Evolutionary conservation across 192 early-diverging fungal species (phyloP).

Genomic region (Coemansia sp.): DNA sequence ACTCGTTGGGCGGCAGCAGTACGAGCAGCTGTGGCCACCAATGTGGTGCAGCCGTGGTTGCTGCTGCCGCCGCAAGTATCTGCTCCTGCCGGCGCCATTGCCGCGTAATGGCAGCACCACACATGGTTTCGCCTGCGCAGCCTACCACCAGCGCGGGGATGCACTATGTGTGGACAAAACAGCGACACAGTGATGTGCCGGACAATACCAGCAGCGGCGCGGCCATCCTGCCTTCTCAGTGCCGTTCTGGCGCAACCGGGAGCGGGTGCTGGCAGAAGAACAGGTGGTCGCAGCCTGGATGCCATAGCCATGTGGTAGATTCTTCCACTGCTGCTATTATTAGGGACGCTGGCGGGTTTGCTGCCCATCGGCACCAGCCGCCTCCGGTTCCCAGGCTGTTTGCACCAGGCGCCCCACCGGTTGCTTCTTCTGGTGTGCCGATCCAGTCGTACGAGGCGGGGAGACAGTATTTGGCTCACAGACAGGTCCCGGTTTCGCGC

Average conservation of each 20-base stretch:
- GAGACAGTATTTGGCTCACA: not conserved
- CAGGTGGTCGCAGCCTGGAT: conserved; percentile 8
- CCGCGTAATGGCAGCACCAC: not conserved
- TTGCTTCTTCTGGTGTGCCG: not conserved
- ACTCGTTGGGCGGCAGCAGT: not conserved
- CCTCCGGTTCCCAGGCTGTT: conserved; percentile 8
- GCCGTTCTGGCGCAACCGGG: not conserved
- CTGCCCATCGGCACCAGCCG: conserved; percentile 20
- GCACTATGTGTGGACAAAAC: conserved; percentile 8
- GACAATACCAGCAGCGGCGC: not conserved
- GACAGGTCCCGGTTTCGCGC: not conserved
- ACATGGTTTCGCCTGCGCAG: conserved; percentile 8
- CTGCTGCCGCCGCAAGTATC: not conserved
- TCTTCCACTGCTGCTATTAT: not conserved
- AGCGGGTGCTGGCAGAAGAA: not conserved
- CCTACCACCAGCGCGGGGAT: not conserved
- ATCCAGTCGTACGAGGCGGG: not conserved
- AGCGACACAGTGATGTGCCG: not conserved
- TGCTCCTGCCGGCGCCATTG: too few species aligned
- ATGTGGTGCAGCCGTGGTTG: not conserved
- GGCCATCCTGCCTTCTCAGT: not conserved
- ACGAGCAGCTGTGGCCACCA: not conserved
- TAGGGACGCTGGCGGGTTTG: conserved; percentile 4
- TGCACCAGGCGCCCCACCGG: not conserved
- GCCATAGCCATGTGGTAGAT: not conserved